Evolutionary conservation across 1,284 basidiomycete species (phyloP), one percentile per base, ranked within the genome.

Genomic region (Cronartium ribicola): DNA sequence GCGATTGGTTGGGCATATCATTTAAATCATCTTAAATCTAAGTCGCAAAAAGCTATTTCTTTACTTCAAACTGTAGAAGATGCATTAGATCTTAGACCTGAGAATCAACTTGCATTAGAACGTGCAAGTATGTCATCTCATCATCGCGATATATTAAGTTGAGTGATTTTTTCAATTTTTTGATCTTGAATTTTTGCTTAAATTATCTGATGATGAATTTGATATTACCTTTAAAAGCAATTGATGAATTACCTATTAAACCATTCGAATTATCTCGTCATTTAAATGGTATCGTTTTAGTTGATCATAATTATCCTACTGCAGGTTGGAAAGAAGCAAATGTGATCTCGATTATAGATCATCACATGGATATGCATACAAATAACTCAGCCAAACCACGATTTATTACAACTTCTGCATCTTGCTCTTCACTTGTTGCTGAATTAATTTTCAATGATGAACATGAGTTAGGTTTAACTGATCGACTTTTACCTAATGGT

Each of bases 221-320:
- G 5, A 3, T 40, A 8, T 13, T 46, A 64, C 17, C n/a, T 39
- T 17, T 63, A 14, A 61, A 67, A 77, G 76, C 81, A 2, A 79
- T 81, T 61, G 81, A 82, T 61, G 81, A 82, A 76, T 76, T 82
- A 11, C 81, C 81, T 0, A 78, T 81, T 60, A 78, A 78, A 51
- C 79, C 81, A 0, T 61, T 44, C 48, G 79, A 80, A 37, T 61
- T 82, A 2, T 78, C 79, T 1, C 76, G 77, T 51, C 70, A 76
- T 41, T 76, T 81, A 20, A 64, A 76, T 11, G 81, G 81, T 5
- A 80, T 82, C 60, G 79, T 80, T 1, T 76, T 82, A 5, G 81
- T 82, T 36, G 81, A 82, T 65, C 81, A 82, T 66, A 81, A 81
- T 22, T 55, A 78, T 1, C 81, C 81, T n/a, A 70, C 77, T 5